phyloP scores from a whole-genome alignment of 768 basidiomycete genomes.

The Floccularia luteovirens region DNA sequence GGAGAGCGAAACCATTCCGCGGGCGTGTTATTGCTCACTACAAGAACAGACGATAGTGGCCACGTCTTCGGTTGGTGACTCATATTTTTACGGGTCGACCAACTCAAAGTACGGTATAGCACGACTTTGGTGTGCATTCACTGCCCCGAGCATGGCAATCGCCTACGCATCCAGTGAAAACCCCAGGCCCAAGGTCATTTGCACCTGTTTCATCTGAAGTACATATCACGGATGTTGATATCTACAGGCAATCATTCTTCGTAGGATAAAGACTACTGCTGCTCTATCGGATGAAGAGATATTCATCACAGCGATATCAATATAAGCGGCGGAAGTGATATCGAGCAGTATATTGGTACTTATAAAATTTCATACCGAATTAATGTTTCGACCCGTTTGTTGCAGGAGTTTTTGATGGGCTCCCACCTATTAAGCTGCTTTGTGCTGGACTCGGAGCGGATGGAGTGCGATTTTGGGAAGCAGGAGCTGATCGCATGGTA shows the following conservation, averaged over 20 bases:
- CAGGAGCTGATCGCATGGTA: conserved; percentile 11
- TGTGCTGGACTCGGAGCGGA: not conserved
- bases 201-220: too few species aligned
- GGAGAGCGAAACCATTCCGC: conserved; percentile 43
- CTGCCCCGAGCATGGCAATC: conserved; percentile 76
- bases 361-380: not conserved
- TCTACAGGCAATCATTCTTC: conserved; percentile 30
- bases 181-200: conserved; percentile 50
- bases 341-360: not conserved
- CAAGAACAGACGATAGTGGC: conserved; percentile 26
- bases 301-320: conserved; percentile 50
- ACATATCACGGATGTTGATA: not conserved
- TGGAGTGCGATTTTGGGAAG: conserved; percentile 15
- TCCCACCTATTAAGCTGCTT: not conserved
- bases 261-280: conserved; percentile 21
- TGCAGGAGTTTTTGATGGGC: not conserved
- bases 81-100: conserved; percentile 2
- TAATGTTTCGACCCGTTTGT: not conserved
- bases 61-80: conserved; percentile 9
- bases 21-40: conserved; percentile 54
- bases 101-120: conserved; percentile 25
- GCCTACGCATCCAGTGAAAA: conserved; percentile 53
- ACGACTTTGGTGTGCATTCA: conserved; percentile 80
- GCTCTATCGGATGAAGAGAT: conserved; percentile 21
- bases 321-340: conserved; percentile 12